Evolutionary conservation across 108 stramenopile genomes (phyloP).

Genomic region (Licmophora abbreviata): DNA sequence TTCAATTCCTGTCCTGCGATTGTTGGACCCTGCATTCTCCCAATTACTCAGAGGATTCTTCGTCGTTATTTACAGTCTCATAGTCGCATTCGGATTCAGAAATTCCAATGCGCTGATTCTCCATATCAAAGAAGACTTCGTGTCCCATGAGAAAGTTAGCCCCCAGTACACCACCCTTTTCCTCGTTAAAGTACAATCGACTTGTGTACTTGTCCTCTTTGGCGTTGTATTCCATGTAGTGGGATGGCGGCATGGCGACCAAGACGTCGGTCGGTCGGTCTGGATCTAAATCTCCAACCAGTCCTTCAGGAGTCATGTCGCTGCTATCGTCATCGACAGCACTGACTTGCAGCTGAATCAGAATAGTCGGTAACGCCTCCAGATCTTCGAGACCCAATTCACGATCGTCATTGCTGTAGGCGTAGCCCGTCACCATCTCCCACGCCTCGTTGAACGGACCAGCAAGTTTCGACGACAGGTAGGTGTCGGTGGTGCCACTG

Average conservation of each 20-base stretch:
- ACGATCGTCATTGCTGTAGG: constrained; percentile 28
- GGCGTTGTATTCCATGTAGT: constrained; percentile 72
- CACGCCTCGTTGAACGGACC: constrained; percentile 49
- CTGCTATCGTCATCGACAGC: constrained; percentile 15
- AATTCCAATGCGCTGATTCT: constrained; percentile 75
- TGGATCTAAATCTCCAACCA: constrained; percentile 61
- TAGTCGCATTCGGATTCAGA: constrained; percentile 85
- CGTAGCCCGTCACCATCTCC: constrained; percentile 46
- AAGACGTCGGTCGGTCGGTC: constrained; percentile 54
- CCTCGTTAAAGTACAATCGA: constrained; percentile 58
- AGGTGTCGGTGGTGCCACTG: constrained; percentile 96
- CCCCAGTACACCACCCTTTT: constrained; percentile 39
- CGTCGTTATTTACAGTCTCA: constrained; percentile 1
- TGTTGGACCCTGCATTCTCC: too few species aligned
- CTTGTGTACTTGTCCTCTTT: constrained; percentile 40
- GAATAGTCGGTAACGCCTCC: constrained; percentile 66
- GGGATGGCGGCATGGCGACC: constrained; percentile 64
- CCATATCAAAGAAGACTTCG: constrained; percentile 82
- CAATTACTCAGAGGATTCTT: constrained; percentile 4
- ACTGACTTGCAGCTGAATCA: constrained; percentile 62
- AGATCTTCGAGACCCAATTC: constrained; percentile 46
- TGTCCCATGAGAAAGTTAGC: constrained; percentile 90
- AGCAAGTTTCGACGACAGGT: constrained; percentile 50
- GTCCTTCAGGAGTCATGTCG: constrained; percentile 12
- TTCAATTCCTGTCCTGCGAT: too few species aligned